Evolutionary conservation across 495 filamentous ascomycete species (phyloP).

Genomic region (Letharia columbiana): DNA sequence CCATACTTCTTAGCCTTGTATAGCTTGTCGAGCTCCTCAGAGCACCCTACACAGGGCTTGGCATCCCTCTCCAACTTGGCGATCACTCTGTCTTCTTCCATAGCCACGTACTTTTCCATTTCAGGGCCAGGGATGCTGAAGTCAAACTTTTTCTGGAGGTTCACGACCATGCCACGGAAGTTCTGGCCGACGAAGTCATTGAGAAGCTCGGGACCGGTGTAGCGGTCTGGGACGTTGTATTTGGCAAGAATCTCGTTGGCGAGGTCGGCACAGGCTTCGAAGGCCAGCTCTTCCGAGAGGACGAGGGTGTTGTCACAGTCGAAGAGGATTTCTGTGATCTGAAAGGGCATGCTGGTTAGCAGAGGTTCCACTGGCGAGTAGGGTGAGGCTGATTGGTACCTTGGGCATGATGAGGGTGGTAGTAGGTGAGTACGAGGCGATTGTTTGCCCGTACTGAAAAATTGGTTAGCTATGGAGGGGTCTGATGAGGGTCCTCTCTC

Average conservation of each 20-base stretch:
- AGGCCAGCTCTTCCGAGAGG: conserved; percentile 84
- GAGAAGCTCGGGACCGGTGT: conserved; percentile 72
- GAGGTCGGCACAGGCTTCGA: conserved; percentile 87
- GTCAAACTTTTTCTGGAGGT: conserved; percentile 65
- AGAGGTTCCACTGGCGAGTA: not conserved
- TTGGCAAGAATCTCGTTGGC: conserved; percentile 80
- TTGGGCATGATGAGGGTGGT: conserved; percentile 37
- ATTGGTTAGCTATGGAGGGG: not conserved
- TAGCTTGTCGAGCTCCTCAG: conserved; percentile 57
- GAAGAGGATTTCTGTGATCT: conserved; percentile 80
- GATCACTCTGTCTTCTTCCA: conserved; percentile 78
- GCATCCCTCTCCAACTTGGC: conserved; percentile 65
- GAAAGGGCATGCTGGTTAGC: conserved; percentile 17
- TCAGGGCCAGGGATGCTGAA: conserved; percentile 61
- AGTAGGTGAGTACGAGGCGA: not conserved
- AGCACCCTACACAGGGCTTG: conserved; percentile 66
- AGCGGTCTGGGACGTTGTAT: conserved; percentile 57
- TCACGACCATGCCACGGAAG: conserved; percentile 84
- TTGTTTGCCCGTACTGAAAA: not conserved
- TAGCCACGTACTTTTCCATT: conserved; percentile 64
- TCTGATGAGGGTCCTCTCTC: not conserved
- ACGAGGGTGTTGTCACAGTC: conserved; percentile 98
- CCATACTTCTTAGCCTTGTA: conserved; percentile 56
- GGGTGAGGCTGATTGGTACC: conserved; percentile 26
- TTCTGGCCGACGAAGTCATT: conserved; percentile 90